These are phyloP conservation scores for Euphorbia pulcherrima DNA, from an alignment of 345 rosid species.

Conservation along the genomic window DNA sequence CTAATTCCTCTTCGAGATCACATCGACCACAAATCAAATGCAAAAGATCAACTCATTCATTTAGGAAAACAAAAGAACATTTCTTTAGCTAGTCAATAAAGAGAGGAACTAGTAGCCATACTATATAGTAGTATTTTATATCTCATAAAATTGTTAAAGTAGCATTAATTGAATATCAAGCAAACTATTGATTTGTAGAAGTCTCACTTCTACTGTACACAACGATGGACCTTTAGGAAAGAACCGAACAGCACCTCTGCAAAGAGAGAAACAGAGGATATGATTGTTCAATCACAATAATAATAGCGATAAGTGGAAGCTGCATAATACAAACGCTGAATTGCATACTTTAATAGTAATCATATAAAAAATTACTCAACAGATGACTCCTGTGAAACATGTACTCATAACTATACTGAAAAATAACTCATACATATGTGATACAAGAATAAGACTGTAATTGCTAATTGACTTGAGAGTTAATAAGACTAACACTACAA, in stretches of 20 bases:
- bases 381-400: not conserved
- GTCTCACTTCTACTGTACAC: constrained; percentile 68
- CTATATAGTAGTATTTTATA: not conserved
- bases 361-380: not conserved
- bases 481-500: not conserved
- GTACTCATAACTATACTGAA: not conserved
- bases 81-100: not conserved
- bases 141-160: not conserved
- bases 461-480: not conserved
- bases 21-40: not conserved
- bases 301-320: constrained; percentile 1
- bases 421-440: too few relatives aligned
- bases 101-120: not conserved
- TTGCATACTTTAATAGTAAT: not conserved
- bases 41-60: too few relatives aligned
- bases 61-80: not conserved
- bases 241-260: constrained; percentile 85
- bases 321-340: constrained; percentile 1
- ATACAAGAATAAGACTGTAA: too few relatives aligned
- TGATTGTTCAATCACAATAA: constrained; percentile 18
- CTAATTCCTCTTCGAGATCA: not conserved
- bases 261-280: constrained; percentile 15
- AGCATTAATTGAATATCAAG: not conserved
- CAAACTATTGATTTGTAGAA: constrained; percentile 6
- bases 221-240: constrained; percentile 71